Conservation (phyloP, 768 basidiomycete genomes). For the Krasilnikovozyma curviuscula region DNA sequence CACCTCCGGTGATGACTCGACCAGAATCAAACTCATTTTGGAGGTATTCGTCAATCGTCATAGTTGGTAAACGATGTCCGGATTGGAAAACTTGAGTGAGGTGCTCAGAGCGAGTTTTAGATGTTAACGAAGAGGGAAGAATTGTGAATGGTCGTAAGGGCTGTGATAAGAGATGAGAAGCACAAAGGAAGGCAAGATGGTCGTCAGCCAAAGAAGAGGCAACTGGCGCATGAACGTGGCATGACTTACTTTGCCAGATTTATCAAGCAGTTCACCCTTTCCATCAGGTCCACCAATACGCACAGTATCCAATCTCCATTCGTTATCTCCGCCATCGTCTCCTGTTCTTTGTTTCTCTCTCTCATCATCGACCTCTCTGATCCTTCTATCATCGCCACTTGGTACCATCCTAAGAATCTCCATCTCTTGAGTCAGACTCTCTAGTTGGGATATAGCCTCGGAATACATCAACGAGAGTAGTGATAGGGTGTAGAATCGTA, state of each 20-base stretch:
- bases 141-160: slow-evolving; percentile 85
- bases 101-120: slow-evolving; percentile 45
- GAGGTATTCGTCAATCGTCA: slow-evolving; percentile 89
- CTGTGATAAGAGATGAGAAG: slow-evolving; percentile 27
- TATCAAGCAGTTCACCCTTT: slow-evolving; percentile 50
- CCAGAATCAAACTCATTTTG: slow-evolving; percentile 40
- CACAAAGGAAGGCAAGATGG: not conserved
- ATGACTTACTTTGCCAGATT: slow-evolving; percentile 47
- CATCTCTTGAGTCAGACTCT: slow-evolving; percentile 51
- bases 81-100: slow-evolving; percentile 68
- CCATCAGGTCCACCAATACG: slow-evolving; percentile 33
- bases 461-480: slow-evolving; percentile 53
- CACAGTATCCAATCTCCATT: slow-evolving; percentile 18
- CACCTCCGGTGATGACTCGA: slow-evolving; percentile 56
- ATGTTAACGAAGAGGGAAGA: slow-evolving; percentile 44
- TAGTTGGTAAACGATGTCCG: slow-evolving; percentile 68
- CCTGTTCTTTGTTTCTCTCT: slow-evolving; percentile 29
- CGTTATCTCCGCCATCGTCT: slow-evolving; percentile 20
- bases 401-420: slow-evolving; percentile 37
- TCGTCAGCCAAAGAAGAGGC: not conserved
- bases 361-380: slow-evolving; percentile 6
- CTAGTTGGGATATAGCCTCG: slow-evolving; percentile 46
- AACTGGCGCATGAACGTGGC: not conserved
- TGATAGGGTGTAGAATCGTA: slow-evolving; percentile 46
- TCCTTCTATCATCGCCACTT: not conserved